A percentile compares a stretch with the other conserved stretches of the same genome.
phyloP scores from a whole-genome alignment of 139 green algal species.

The Ettlia oleoabundans region DNA sequence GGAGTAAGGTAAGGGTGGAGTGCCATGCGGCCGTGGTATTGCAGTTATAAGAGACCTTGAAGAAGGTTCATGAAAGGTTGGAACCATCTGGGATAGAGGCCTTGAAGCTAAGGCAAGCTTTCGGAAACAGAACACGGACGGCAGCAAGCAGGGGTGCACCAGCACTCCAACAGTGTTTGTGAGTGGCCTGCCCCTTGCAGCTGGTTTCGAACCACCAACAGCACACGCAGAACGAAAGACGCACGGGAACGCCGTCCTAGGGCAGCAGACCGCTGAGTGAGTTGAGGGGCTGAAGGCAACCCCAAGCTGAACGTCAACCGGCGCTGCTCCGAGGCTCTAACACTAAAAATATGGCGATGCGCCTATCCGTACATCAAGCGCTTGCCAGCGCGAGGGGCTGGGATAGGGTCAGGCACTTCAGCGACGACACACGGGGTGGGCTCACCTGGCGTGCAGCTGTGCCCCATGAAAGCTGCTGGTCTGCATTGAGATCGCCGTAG shows the following conservation, averaged over 20 bases:
- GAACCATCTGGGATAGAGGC: too few relatives aligned
- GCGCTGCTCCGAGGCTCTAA: background rate
- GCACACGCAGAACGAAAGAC: too few relatives aligned
- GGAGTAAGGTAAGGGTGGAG: too few relatives aligned
- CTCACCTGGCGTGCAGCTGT: background rate
- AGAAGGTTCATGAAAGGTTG: too few relatives aligned
- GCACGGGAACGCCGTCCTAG: too few relatives aligned
- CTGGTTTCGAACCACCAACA: background rate
- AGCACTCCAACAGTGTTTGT: background rate
- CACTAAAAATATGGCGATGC: background rate
- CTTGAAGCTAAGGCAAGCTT: too few relatives aligned
- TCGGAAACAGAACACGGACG: background rate
- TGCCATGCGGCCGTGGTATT: background rate
- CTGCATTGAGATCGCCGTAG: background rate
- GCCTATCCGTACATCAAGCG: background rate
- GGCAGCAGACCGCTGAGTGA: too few relatives aligned
- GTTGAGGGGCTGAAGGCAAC: too few relatives aligned
- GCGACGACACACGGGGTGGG: background rate
- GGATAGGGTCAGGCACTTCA: background rate
- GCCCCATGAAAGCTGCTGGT: background rate
- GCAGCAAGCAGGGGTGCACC: background rate
- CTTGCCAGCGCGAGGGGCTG: background rate
- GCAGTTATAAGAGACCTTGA: too few relatives aligned
- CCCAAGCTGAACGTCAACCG: too few relatives aligned
- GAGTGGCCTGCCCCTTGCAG: background rate